These are phyloP conservation scores for Solanum peruvianum DNA, from an alignment of 257 asterid genomes.

Conservation along the genomic window DNA sequence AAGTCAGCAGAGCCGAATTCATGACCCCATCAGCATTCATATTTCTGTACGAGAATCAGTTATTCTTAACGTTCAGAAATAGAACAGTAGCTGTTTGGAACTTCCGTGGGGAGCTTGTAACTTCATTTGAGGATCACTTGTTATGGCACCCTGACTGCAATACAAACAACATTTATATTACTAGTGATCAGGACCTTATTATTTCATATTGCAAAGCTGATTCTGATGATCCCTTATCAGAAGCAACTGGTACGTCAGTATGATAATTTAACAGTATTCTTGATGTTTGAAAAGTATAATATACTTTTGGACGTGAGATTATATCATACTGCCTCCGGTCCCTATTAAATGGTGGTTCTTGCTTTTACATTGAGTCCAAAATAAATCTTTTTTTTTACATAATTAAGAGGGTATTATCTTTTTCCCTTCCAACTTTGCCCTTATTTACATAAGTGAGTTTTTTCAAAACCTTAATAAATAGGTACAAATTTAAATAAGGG, in stretches of 20 bases:
- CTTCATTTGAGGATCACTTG: constrained; percentile 93
- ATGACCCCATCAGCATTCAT: constrained; percentile 99
- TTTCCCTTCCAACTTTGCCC: background rate
- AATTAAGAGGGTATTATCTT: background rate
- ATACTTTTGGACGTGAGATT: background rate
- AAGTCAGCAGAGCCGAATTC: constrained; percentile 89
- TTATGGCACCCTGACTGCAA: constrained; percentile 99
- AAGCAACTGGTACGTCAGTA: constrained; percentile 55
- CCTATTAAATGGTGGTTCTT: background rate
- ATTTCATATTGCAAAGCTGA: constrained; percentile 94
- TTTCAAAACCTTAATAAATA: background rate
- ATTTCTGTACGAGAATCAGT: constrained; percentile 91
- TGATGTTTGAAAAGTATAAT: background rate
- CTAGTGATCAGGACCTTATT: constrained; percentile 95
- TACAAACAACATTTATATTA: constrained; percentile 93
- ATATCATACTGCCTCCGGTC: background rate
- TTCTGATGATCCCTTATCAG: constrained; percentile 73
- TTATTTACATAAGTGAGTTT: background rate
- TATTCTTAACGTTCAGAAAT: constrained; percentile 89
- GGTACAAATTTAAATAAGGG: background rate
- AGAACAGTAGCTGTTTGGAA: constrained; percentile 98
- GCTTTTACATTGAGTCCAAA: background rate
- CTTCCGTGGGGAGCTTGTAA: constrained; percentile 96
- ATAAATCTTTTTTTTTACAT: background rate
- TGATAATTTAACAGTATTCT: background rate